phyloP scores from a whole-genome alignment of 1,284 basidiomycete genomes.

The Cutaneotrichosporon sp. region DNA sequence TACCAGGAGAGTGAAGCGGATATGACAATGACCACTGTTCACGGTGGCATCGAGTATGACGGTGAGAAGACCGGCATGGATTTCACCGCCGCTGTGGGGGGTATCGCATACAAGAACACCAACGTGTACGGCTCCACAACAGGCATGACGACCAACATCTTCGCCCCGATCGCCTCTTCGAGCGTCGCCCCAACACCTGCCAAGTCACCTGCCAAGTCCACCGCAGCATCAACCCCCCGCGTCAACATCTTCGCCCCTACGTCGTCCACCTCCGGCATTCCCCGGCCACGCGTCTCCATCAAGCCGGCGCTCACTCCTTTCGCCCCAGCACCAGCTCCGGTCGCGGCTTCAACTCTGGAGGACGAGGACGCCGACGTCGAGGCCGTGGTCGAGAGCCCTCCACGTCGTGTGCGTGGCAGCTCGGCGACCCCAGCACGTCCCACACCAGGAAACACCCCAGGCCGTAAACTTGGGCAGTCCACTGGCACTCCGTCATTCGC shows the following conservation, averaged over 20 bases:
- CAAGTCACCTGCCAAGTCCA: neutral
- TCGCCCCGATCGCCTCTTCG: too few species aligned
- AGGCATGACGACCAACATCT: constrained; percentile 11
- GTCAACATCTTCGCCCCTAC: constrained; percentile 12
- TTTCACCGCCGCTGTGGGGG: constrained; percentile 9
- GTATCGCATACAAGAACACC: constrained; percentile 7
- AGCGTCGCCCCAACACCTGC: constrained; percentile 1
- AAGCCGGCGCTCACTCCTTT: neutral
- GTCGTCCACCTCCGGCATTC: neutral
- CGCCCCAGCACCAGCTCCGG: neutral
- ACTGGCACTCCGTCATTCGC: constrained; percentile 8
- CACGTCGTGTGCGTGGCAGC: neutral
- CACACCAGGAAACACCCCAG: neutral
- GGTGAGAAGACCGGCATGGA: neutral
- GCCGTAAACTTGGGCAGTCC: neutral
- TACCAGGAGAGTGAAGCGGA: constrained; percentile 9
- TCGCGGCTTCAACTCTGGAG: too few species aligned
- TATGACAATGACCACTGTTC: constrained; percentile 1
- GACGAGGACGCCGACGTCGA: neutral
- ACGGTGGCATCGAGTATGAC: constrained; percentile 4
- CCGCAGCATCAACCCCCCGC: constrained; percentile 1
- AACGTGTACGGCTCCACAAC: neutral
- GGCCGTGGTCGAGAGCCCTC: neutral
- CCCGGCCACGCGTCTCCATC: neutral
- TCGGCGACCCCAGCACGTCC: constrained; percentile 5